Evolutionary conservation across 495 filamentous ascomycete species (phyloP).

Genomic region (Cercophora sp.): DNA sequence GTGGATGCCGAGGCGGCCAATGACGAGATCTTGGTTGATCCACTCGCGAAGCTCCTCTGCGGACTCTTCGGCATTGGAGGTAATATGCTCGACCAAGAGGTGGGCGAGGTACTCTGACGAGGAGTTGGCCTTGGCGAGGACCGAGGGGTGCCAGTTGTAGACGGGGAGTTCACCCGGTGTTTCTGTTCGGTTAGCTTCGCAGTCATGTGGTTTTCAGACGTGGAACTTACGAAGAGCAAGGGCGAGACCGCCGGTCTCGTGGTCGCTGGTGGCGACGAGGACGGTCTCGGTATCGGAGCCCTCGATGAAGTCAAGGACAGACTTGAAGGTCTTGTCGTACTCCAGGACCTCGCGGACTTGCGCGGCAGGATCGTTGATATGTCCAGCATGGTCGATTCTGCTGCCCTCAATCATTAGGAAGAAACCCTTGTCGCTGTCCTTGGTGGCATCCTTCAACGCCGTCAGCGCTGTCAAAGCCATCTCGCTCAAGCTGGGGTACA

Average conservation of each 20-base stretch:
- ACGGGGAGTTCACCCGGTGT: conserved; percentile 38
- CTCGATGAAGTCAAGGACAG: conserved; percentile 80
- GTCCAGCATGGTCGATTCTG: conserved; percentile 93
- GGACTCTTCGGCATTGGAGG: conserved; percentile 23
- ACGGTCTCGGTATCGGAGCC: conserved; percentile 68
- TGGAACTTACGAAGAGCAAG: conserved; percentile 64
- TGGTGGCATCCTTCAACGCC: conserved; percentile 76
- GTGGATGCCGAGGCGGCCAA: conserved; percentile 65
- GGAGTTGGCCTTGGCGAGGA: conserved; percentile 75
- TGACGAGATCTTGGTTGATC: conserved; percentile 57
- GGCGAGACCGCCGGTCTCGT: conserved; percentile 88
- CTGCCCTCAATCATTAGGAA: conserved; percentile 98
- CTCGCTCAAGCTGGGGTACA: conserved; percentile 86
- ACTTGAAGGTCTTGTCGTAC: conserved; percentile 81
- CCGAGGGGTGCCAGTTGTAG: conserved; percentile 82
- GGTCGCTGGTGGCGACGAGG: conserved; percentile 84
- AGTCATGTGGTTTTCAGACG: not conserved
- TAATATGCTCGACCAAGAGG: conserved; percentile 56
- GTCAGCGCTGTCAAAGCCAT: conserved; percentile 82
- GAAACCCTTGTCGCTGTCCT: conserved; percentile 85
- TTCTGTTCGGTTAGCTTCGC: conserved; percentile 25
- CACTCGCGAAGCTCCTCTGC: conserved; percentile 48
- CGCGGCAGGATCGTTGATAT: conserved; percentile 90
- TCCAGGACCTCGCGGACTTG: conserved; percentile 93
- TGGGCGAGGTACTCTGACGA: conserved; percentile 66